Evolutionary conservation across 1,139 yeast species (phyloP).

Genomic region (Diutina sp.): DNA sequence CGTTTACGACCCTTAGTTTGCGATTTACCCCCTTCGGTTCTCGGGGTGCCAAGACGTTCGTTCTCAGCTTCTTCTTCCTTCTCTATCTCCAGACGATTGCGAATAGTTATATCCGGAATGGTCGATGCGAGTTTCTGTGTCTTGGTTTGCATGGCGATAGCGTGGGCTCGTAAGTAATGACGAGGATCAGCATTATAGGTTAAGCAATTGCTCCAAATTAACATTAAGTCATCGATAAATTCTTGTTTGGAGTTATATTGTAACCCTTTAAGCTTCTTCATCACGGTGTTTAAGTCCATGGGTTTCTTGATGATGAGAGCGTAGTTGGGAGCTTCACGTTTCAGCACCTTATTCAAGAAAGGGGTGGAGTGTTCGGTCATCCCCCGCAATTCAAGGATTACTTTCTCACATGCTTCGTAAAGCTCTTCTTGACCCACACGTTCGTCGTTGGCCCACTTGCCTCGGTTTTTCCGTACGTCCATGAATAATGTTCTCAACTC

Average conservation of each 20-base stretch:
- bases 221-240: slow-evolving; percentile 85
- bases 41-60: slow-evolving; percentile 4
- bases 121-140: slow-evolving; percentile 64
- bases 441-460: slow-evolving; percentile 96
- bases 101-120: slow-evolving; percentile 76
- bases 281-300: slow-evolving; percentile 91
- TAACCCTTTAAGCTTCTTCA: slow-evolving; percentile 73
- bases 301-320: slow-evolving; percentile 83
- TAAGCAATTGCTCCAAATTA: slow-evolving; percentile 91
- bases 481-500: slow-evolving; percentile 77
- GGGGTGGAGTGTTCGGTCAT: slow-evolving; percentile 97
- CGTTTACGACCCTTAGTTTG: slow-evolving; percentile 32
- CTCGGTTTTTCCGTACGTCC: slow-evolving; percentile 89
- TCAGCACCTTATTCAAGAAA: slow-evolving; percentile 84
- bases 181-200: slow-evolving; percentile 92
- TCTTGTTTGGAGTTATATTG: slow-evolving; percentile 77
- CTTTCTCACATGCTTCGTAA: slow-evolving; percentile 95
- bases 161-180: slow-evolving; percentile 84
- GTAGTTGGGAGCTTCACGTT: slow-evolving; percentile 95
- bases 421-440: slow-evolving; percentile 94
- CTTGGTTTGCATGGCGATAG: slow-evolving; percentile 90
- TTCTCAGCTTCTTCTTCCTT: slow-evolving; percentile 43
- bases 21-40: slow-evolving; percentile 13
- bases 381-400: slow-evolving; percentile 76
- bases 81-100: slow-evolving; percentile 78